Percentiles rank a stretch among this genome's conserved stretches.
Evolutionary conservation across 148 eudicot species (phyloP).

Genomic region (Euryodendron excelsum): DNA sequence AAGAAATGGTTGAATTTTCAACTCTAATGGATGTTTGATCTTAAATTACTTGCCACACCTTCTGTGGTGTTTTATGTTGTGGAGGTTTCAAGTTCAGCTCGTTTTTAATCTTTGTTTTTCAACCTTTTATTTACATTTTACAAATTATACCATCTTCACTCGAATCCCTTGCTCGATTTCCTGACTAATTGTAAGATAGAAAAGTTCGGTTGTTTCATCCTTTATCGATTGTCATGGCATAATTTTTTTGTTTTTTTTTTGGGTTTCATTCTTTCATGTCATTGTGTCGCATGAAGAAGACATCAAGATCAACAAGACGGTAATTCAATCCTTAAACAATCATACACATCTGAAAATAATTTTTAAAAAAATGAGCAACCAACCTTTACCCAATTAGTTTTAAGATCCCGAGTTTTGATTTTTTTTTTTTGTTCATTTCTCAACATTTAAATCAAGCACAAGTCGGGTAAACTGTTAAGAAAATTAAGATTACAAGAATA

Average conservation of each 20-base stretch:
- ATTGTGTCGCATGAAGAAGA: too few relatives aligned
- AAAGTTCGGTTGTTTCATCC: background rate
- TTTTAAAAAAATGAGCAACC: too few relatives aligned
- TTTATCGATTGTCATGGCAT: background rate
- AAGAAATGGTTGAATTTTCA: background rate
- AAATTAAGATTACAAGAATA: background rate
- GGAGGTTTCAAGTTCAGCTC: background rate
- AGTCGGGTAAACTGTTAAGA: too few relatives aligned
- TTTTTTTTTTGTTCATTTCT: background rate
- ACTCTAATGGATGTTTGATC: background rate
- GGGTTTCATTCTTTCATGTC: too few relatives aligned
- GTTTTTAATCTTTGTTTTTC: background rate
- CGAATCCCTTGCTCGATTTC: background rate
- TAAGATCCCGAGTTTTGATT: too few relatives aligned
- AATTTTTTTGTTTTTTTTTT: too few relatives aligned
- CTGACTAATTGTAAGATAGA: background rate
- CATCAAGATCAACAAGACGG: background rate
- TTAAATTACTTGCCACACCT: too few relatives aligned
- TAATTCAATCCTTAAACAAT: too few relatives aligned
- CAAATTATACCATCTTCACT: background rate
- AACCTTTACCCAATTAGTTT: background rate
- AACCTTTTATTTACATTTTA: background rate
- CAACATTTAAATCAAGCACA: background rate
- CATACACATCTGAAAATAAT: too few relatives aligned
- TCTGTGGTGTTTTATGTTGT: background rate